Evolutionary conservation across 2,329 filamentous ascomycete species (phyloP), one percentile per base, ranked within the genome.

Genomic region (Pseudogymnoascus sp.): DNA sequence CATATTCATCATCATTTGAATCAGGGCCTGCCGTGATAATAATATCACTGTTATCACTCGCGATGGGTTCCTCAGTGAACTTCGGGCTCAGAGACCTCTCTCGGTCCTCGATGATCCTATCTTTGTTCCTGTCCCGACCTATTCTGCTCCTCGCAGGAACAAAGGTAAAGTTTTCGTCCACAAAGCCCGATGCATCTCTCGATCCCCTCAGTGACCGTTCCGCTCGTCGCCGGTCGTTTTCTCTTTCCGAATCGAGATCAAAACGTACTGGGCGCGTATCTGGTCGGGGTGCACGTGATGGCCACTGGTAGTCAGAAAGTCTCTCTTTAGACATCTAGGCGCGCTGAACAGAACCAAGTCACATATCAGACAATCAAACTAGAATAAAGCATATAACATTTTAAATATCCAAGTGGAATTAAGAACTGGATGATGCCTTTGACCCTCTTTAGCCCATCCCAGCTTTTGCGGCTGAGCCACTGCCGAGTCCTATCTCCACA

Each of bases 1-100:
- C 49, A 55, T 33, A 55, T 55, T 55, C 49, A 21, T 55, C 49
- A 21, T 55, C 49, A 21, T 55, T 55, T 55, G 49, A 55, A 55
- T 55, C 49, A 14, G 49, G 49, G 33, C 49, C 49, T 55, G 49
- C 49, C 12, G 49, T 55, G 49, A 55, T 35, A 55, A 55, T 35
- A 35, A 55, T 55, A 55, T 55, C 49, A 55, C 49, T 55, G 28
- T 35, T 55, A 55, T 55, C 49, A 55, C 49, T 55, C n/a, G 28
- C 49, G 49, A 55, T 18, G 7, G 49, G 49, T 35, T 55, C 49
- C 28, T 33, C 49, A 1, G 49, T 55, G 28, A 55, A 55, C 21
- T 55, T 55, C 49, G 49, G 49, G 49, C 49, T 55, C 49, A 55
- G 28, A 35, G 49, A 35, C 28, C 49, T 35, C 28, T 33, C 28